Conservation (phyloP, 2,329 filamentous ascomycete species). For the Nemania sp. region DNA sequence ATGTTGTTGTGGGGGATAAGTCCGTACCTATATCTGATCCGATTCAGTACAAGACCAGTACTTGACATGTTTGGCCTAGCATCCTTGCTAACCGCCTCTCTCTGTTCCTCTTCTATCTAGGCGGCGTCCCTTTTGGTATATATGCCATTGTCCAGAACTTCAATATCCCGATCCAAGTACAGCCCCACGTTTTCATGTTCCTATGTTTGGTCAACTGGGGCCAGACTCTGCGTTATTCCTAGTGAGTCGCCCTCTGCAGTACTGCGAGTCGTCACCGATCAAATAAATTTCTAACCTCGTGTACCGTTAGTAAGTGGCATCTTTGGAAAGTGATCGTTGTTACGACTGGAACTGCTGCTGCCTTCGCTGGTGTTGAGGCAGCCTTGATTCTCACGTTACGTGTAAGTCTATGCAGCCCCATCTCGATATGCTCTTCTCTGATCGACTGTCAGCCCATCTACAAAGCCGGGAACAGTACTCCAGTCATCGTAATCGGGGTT, state of each 20-base stretch:
- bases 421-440: conserved; percentile 20
- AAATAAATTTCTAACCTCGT: background rate
- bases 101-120: conserved; percentile 37
- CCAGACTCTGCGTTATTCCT: conserved; percentile 54
- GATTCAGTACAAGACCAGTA: too few relatives aligned
- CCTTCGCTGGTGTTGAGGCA: conserved; percentile 66
- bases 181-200: conserved; percentile 56
- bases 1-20: conserved; percentile 73
- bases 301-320: conserved; percentile 57
- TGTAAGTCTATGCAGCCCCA: conserved; percentile 52
- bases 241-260: conserved; percentile 38
- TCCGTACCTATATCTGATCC: conserved; percentile 47
- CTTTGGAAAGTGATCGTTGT: conserved; percentile 59
- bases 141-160: conserved; percentile 57
- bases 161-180: conserved; percentile 58
- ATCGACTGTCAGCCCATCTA: conserved; percentile 61
- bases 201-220: conserved; percentile 56
- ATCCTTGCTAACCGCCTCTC: background rate
- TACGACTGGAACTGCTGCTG: conserved; percentile 54
- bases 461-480: conserved; percentile 63
- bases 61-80: background rate
- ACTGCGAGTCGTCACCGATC: too few relatives aligned
- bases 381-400: conserved; percentile 68
- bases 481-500: conserved; percentile 68
- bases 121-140: conserved; percentile 57